Evolutionary conservation across 768 basidiomycete species (phyloP).

Genomic region (Lactarius deliciosus): DNA sequence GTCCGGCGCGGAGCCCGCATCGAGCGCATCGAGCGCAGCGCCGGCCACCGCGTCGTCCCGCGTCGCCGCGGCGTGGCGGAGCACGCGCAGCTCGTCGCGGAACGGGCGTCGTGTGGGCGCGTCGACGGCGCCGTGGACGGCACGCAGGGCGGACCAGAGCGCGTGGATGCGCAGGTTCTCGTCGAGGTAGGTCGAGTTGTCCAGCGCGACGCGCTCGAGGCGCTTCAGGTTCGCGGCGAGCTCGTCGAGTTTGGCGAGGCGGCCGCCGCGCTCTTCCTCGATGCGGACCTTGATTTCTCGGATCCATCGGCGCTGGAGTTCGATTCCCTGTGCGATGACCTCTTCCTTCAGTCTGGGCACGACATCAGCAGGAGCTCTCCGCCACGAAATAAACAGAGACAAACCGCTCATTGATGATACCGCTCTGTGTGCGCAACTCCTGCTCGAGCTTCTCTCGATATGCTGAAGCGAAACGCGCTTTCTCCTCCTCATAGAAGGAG

Average conservation of each 20-base stretch:
- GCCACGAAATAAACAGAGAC: constrained; percentile 27
- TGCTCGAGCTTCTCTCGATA: constrained; percentile 85
- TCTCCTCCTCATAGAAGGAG: constrained; percentile 78
- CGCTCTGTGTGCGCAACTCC: constrained; percentile 85
- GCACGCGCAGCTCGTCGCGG: constrained; percentile 82
- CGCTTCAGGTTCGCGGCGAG: constrained; percentile 87
- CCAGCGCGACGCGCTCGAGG: constrained; percentile 85
- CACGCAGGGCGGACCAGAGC: constrained; percentile 90
- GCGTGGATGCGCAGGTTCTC: constrained; percentile 91
- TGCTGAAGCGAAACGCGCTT: constrained; percentile 62
- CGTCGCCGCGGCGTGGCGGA: constrained; percentile 70
- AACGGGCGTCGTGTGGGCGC: constrained; percentile 76
- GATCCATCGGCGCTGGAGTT: constrained; percentile 95
- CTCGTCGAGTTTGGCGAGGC: constrained; percentile 92
- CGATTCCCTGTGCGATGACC: constrained; percentile 94
- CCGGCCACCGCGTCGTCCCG: constrained; percentile 68
- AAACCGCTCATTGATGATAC: constrained; percentile 93
- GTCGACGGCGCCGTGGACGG: constrained; percentile 62
- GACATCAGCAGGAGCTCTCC: neutral
- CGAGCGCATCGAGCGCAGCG: constrained; percentile 66
- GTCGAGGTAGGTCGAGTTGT: constrained; percentile 88
- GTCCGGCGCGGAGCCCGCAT: constrained; percentile 71
- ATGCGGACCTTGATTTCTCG: constrained; percentile 94
- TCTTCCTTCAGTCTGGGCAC: constrained; percentile 79
- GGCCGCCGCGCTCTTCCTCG: constrained; percentile 93